Conservation (phyloP, 257 asterid genomes). For the Solanum ahanhuiri region DNA sequence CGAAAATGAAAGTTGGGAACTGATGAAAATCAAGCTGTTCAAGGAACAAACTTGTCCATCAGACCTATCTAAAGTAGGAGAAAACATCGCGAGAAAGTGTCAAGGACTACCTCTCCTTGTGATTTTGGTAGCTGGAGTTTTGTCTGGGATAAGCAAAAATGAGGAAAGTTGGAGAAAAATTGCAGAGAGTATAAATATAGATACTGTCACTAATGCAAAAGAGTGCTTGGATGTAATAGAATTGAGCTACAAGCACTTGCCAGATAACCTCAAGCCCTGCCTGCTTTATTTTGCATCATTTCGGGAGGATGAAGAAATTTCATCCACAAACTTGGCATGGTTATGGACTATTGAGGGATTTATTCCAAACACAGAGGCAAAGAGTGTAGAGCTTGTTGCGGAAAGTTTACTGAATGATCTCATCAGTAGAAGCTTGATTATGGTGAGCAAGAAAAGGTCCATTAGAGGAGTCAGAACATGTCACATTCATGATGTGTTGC, state of each 20-base stretch:
- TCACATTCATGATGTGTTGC: neutral
- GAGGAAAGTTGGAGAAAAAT: neutral
- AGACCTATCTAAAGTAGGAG: neutral
- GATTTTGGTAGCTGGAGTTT: neutral
- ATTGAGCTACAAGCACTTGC: neutral
- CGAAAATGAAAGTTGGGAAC: conserved; percentile 7
- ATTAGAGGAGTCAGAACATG: neutral
- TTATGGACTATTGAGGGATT: neutral
- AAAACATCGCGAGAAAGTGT: neutral
- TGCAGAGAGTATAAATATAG: neutral
- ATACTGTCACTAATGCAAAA: neutral
- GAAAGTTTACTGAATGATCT: neutral
- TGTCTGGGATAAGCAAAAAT: neutral
- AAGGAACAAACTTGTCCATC: neutral
- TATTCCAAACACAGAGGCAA: neutral
- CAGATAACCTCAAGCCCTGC: neutral
- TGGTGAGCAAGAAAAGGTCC: neutral
- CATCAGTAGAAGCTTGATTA: neutral
- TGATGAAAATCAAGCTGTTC: neutral
- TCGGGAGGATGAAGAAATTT: neutral
- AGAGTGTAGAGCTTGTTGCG: neutral
- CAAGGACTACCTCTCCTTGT: neutral
- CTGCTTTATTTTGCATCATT: neutral
- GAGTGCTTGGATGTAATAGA: neutral
- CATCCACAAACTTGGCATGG: neutral